These are phyloP conservation scores for Cytospora paraplurivora DNA, from an alignment of 2,329 filamentous ascomycete species.

Conservation along the genomic window DNA sequence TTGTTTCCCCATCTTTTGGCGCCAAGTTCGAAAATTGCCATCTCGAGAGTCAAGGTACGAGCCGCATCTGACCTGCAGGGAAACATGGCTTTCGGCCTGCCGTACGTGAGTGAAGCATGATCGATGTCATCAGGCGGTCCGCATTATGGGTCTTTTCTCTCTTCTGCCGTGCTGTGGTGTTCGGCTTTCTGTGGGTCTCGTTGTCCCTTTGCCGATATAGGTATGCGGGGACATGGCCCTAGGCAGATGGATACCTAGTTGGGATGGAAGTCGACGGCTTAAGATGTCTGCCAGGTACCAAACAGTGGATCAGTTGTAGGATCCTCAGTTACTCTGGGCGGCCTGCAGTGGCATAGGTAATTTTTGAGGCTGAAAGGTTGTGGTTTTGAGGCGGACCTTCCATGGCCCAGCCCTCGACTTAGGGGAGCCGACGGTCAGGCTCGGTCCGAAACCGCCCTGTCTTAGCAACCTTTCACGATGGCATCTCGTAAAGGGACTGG, in stretches of 20 bases:
- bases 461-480: slow-evolving; percentile 29
- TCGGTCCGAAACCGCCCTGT: slow-evolving; percentile 21
- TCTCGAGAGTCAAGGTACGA: background rate
- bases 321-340: slow-evolving; percentile 6
- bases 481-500: background rate
- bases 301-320: slow-evolving; percentile 5
- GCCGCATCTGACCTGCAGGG: background rate
- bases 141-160: background rate
- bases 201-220: slow-evolving; percentile 14
- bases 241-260: background rate
- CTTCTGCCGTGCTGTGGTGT: slow-evolving; percentile 14
- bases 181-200: slow-evolving; percentile 28
- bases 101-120: background rate
- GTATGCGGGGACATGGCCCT: slow-evolving; percentile 22
- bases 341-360: slow-evolving; percentile 8
- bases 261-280: slow-evolving; percentile 22
- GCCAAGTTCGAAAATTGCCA: slow-evolving; percentile 16
- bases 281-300: slow-evolving; percentile 14
- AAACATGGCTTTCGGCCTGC: background rate
- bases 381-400: slow-evolving; percentile 3
- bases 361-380: slow-evolving; percentile 14
- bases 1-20: slow-evolving; percentile 12
- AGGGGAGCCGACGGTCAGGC: slow-evolving; percentile 16
- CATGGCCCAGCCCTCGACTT: slow-evolving; percentile 15
- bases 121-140: background rate